Conservation (phyloP, 768 basidiomycete genomes). For the Calocybe gangraenosa region DNA sequence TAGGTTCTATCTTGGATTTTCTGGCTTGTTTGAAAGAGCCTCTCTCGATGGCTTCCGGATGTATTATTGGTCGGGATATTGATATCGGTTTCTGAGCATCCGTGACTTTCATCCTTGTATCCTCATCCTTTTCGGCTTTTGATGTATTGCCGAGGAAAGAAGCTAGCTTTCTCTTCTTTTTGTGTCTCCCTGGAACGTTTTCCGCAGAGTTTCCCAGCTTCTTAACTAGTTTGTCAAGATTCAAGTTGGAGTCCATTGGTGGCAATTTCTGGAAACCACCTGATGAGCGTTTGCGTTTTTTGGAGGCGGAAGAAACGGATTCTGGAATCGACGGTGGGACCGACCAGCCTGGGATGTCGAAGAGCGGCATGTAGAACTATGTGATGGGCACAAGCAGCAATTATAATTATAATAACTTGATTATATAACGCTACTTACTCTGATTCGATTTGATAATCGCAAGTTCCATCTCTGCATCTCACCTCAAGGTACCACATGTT, state of each 20-base stretch:
- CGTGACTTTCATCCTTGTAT: slow-evolving; percentile 17
- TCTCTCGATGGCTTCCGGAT: not conserved
- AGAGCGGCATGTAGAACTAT: slow-evolving; percentile 38
- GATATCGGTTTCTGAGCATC: slow-evolving; percentile 20
- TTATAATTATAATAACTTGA: no score
- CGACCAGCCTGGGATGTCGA: slow-evolving; percentile 71
- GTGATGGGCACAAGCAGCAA: no score
- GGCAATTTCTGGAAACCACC: slow-evolving; percentile 28
- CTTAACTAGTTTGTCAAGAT: slow-evolving; percentile 59
- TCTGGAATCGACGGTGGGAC: slow-evolving; percentile 40
- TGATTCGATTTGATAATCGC: no score
- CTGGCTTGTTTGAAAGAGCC: slow-evolving; percentile 2
- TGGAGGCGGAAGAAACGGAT: slow-evolving; percentile 29
- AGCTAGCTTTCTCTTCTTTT: slow-evolving; percentile 16
- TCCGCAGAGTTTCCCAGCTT: slow-evolving; percentile 31
- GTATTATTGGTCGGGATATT: slow-evolving; percentile 20
- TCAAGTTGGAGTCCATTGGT: slow-evolving; percentile 36
- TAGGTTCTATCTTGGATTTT: slow-evolving; percentile 7
- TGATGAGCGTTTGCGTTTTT: slow-evolving; percentile 50
- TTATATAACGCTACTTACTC: no score
- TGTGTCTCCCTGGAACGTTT: not conserved
- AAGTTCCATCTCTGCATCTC: no score
- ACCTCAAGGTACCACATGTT: no score
- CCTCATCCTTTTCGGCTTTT: slow-evolving; percentile 18
- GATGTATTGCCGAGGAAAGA: slow-evolving; percentile 5